Percentiles rank a stretch among this genome's conserved stretches.
phyloP scores from a whole-genome alignment of 2,329 filamentous ascomycete genomes.

The Diaporthe citriasiana region DNA sequence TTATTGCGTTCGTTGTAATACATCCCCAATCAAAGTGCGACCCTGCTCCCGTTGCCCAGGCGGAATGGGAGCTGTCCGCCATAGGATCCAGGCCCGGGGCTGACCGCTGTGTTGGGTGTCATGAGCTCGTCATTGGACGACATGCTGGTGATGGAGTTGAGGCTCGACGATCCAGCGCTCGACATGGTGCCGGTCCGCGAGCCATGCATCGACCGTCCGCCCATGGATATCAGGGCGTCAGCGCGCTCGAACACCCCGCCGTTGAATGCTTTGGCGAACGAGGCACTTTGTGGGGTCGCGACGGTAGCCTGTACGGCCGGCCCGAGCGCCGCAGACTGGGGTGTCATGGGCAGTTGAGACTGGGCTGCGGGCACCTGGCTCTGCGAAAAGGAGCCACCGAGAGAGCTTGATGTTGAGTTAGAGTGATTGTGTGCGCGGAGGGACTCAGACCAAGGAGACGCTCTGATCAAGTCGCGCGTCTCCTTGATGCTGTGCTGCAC shows the following conservation, averaged over 20 bases:
- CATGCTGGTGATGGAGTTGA: constrained; percentile 51
- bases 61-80: constrained; percentile 32
- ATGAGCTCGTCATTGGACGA: constrained; percentile 49
- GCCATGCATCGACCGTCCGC: constrained; percentile 65
- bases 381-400: constrained; percentile 44
- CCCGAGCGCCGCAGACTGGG: constrained; percentile 88
- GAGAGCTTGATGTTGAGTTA: constrained; percentile 52
- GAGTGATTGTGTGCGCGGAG: constrained; percentile 51
- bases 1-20: constrained; percentile 32
- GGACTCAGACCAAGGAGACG: constrained; percentile 68
- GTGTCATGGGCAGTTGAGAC: constrained; percentile 79
- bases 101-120: constrained; percentile 50
- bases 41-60: constrained; percentile 32
- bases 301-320: constrained; percentile 93
- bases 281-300: constrained; percentile 73
- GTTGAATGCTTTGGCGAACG: constrained; percentile 68
- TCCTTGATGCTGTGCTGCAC: constrained; percentile 88
- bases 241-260: constrained; percentile 74
- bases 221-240: constrained; percentile 69
- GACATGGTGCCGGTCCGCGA: constrained; percentile 71
- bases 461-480: constrained; percentile 78
- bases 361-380: constrained; percentile 42
- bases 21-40: constrained; percentile 21
- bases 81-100: constrained; percentile 43
- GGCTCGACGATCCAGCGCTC: constrained; percentile 68